A percentile compares a stretch with the other conserved stretches of the same genome.
Conservation (phyloP, 331 rosid genomes). For the Erythrophleum ivorense region DNA sequence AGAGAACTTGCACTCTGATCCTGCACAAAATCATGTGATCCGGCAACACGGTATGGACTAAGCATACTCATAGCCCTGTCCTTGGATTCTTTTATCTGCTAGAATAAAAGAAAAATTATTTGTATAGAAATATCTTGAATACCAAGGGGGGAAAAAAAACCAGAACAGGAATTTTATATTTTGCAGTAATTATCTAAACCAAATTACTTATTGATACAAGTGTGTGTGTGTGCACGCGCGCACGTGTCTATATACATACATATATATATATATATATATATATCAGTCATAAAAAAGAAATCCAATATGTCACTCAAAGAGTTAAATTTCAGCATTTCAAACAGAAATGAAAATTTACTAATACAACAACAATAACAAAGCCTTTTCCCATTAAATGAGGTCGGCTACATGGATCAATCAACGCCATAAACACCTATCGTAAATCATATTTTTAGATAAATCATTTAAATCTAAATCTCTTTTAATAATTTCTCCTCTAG, state of each 20-base stretch:
- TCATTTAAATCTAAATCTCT: too few relatives aligned
- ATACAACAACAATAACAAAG: too few relatives aligned
- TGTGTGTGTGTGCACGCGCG: not conserved
- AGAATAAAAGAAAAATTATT: slow-evolving; percentile 28
- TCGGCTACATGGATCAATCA: too few relatives aligned
- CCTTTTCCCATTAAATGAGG: too few relatives aligned
- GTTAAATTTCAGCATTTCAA: slow-evolving; percentile 4
- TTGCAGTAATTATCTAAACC: not conserved
- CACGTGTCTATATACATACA: too few relatives aligned
- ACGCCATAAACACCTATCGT: too few relatives aligned
- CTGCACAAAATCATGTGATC: slow-evolving; percentile 72
- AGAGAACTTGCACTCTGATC: slow-evolving; percentile 61
- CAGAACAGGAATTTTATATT: slow-evolving; percentile 11
- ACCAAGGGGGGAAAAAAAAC: not conserved
- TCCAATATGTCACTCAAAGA: not conserved
- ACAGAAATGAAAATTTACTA: slow-evolving; percentile 20
- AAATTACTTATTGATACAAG: not conserved
- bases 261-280: not conserved
- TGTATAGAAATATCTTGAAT: slow-evolving; percentile 15
- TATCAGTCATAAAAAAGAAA: slow-evolving; percentile 12
- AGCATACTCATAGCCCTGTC: slow-evolving; percentile 84
- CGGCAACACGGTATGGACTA: slow-evolving; percentile 72
- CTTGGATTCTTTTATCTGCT: slow-evolving; percentile 93
- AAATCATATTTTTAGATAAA: too few relatives aligned
- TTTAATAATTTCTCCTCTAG: too few relatives aligned